Evolutionary conservation across 192 early-diverging fungal species (phyloP), one percentile per base, ranked within the genome.

Genomic region (Backusella australiensis): DNA sequence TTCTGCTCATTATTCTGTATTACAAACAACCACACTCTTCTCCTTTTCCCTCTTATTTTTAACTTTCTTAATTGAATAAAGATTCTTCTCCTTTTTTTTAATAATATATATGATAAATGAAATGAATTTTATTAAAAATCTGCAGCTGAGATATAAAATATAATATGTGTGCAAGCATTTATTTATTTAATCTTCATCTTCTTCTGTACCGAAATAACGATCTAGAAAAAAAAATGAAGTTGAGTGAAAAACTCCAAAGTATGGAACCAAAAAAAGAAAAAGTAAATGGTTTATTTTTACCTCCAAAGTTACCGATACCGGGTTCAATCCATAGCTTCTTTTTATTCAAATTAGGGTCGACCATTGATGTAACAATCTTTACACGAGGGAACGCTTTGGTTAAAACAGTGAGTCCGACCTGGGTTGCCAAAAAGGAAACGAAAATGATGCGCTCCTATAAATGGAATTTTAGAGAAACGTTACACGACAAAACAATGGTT

Each of bases 291-390:
- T 23, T 19, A 23, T 35, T 59, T 65, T 59, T 79, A 85, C 84
- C 86, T 44, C 92, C 93, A 93, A 97, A 97, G 81, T 96, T 89
- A 17, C 96, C 96, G 78, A 94, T 91, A 8, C 96, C 96, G 35
- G 94, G 93, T 69, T 90, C 89, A 78, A 96, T 90, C 68, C 87
- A 90, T 56, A 93, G 80, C 26, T 88, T 91, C 35, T 91, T 85
- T 39, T 88, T 80, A 63, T 86, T 83, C 17, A 95, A 75, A 66
- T 89, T 85, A 19, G 88, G 85, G 75, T 96, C 97, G 1, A 97
- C 85, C 86, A 92, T 90, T 11, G 94, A 92, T 15, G 90, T 90
- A 29, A 96, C 94, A 42, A 97, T 86, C 76, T 87, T 88, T 12
- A 96, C 91, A 56, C 80, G 80, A 6, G 96, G 95, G 80, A 98